Base-by-base conservation (phyloP, 2,329 filamentous ascomycete genomes). In the Metarhizium robertsii region DNA sequence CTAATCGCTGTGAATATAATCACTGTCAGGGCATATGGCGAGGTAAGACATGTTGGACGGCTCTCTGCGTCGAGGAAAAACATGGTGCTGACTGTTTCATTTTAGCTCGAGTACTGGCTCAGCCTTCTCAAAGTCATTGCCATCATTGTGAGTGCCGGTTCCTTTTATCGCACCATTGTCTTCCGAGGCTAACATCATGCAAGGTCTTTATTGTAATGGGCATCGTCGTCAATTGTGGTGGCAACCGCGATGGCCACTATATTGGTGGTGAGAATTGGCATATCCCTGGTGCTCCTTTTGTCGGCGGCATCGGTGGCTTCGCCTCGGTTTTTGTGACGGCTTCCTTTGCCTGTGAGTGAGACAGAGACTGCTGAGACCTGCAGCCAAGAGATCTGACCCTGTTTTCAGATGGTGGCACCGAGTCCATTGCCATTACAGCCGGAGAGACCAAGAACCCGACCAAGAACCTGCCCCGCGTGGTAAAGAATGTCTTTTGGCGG, bases 401-500 rank as follows among this genome's bases (percentile, higher is more conserved):
- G 13, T 36, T 46, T 34, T 40, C 25, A 70, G 68, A 70, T 38
- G 68, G 68, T 38, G 84, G 83, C 53, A 85, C 81, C 2, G 83
- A 86, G 66, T 81, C 78, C 38, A 84, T 86, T 51, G 83, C 81
- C 52, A 83, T 86, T 56, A 85, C 84, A 0, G 83, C 83, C 1
- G 83, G 83, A 47, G 84, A 87, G 66, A 86, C 84, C 2, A 81
- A 79, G 60, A 75, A 86, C 60, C 84, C 84, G 0, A 75, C 79
- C 18, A 77, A 75, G 59, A 85, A 77, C 55, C 70, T 87, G 38
- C 84, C 84, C 1, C 75, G 76, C 3, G 84, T 85, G 2, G 80
- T 86, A 49, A 81, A 81, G 60, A 85, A 86, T 55, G 81, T 85
- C 43, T 85, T 85, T 62, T 85, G 80, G 80, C 77, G 83, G 5